Base-by-base conservation (phyloP, 2,329 filamentous ascomycete genomes). In the Amylocarpus encephaloides region DNA sequence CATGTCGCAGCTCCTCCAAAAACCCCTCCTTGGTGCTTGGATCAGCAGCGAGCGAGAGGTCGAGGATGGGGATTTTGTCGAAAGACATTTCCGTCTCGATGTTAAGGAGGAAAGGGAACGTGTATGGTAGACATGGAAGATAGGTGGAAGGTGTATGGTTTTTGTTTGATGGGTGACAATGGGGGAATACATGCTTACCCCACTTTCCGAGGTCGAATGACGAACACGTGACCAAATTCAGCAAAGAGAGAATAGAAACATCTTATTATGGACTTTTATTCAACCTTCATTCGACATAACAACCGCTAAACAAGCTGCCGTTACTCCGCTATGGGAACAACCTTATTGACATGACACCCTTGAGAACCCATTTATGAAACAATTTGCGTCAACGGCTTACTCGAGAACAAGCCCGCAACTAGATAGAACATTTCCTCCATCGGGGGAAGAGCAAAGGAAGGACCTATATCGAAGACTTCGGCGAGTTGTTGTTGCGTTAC, bases 351-450 rank as follows among this genome's bases (percentile, higher is more conserved):
- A n/a, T 26, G 32, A 5, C 15, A 45, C 12, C 30, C 34, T 48
- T 36, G 49, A 38, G 13, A 34, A 35, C 2, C 29, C 13, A 54
- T 35, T 49, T 38, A 54, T 42, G 40, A 46, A 34, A 51, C 49
- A 40, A 15, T 48, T 45, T 52, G 43, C 32, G 64, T 61, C 39
- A 73, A 58, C 12, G 79, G 74, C 65, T 79, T 83, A 53, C 77
- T 71, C 1, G 78, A 76, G 64, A 86, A 81, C 55, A 88, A 64
- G 5, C 73, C 78, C 11, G 85, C 78, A 35, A 92, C 82, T 66
- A 82, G 80, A 66, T 85, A 82, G 64, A 91, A 90, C 70, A 88
- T 77, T 55, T 89, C 86, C 66, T 85, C 81, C 18, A 91, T 78
- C 10, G 85, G 80, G 18, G 84, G 82, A 61, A 85, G 76, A 0